Percentiles rank a stretch among this genome's conserved stretches.
Conservation (phyloP, 805 yeast species). For the Geotrichum ghanense region DNA sequence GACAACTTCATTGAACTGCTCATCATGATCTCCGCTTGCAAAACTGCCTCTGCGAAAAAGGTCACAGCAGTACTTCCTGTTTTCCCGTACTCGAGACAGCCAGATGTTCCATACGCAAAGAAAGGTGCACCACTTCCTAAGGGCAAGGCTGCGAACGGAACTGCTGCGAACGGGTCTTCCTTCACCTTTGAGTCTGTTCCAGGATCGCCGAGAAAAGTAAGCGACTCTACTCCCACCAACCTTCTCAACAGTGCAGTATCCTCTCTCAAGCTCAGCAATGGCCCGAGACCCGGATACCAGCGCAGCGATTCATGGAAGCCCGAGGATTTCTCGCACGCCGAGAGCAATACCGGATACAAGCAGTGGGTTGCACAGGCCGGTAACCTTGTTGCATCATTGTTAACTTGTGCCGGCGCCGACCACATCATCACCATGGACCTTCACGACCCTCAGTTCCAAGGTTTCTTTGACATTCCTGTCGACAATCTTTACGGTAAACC, state of each 20-base stretch:
- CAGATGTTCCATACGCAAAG: constrained; percentile 77
- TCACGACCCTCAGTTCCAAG: constrained; percentile 97
- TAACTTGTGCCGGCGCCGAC: constrained; percentile 91
- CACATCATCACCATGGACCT: constrained; percentile 95
- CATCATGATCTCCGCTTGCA: constrained; percentile 83
- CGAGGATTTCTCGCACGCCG: constrained; percentile 8
- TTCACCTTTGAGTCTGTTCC: constrained; percentile 44
- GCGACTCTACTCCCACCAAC: constrained; percentile 3
- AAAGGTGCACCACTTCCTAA: constrained; percentile 56
- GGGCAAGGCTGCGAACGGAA: constrained; percentile 3
- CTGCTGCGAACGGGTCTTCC: constrained; percentile 4
- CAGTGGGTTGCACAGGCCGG: constrained; percentile 97
- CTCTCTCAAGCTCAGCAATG: neutral
- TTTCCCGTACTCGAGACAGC: constrained; percentile 93
- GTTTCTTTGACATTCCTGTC: constrained; percentile 92
- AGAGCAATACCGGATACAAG: constrained; percentile 56
- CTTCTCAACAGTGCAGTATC: constrained; percentile 4
- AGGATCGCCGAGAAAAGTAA: constrained; percentile 31
- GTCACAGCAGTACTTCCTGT: constrained; percentile 88
- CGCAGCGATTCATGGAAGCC: constrained; percentile 7
- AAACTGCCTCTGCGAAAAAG: constrained; percentile 77
- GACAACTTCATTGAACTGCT: constrained; percentile 76
- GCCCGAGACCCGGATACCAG: neutral
- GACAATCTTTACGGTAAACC: constrained; percentile 90
- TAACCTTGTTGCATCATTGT: constrained; percentile 74